Evolutionary conservation across 2,329 filamentous ascomycete species (phyloP).

Genomic region (Fusarium oligoseptatum): DNA sequence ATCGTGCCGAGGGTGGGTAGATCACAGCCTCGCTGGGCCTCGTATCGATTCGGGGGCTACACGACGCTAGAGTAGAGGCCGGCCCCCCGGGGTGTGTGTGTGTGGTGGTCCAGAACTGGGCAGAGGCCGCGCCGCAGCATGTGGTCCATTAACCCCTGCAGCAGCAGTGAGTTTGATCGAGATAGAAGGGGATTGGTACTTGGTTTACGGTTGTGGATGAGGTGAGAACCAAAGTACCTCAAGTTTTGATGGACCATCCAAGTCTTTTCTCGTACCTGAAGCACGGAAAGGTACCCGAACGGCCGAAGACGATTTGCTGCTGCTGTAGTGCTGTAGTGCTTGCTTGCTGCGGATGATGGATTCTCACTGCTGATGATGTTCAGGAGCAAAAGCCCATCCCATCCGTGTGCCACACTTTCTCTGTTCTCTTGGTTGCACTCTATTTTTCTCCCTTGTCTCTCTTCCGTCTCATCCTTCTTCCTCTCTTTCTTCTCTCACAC

Average conservation of each 20-base stretch:
- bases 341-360: not conserved
- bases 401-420: not conserved
- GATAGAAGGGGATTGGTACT: constrained; percentile 10
- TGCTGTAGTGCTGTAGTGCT: not conserved
- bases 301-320: not conserved
- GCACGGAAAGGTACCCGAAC: constrained; percentile 3
- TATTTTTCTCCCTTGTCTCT: constrained; percentile 7
- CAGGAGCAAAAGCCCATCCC: not conserved
- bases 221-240: not conserved
- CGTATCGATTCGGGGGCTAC: constrained; percentile 32
- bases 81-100: not conserved
- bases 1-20: constrained; percentile 27
- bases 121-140: not conserved
- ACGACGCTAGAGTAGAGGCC: constrained; percentile 4
- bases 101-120: constrained; percentile 3
- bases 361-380: not conserved
- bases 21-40: constrained; percentile 34
- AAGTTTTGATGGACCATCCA: not conserved
- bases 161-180: constrained; percentile 1
- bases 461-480: not conserved
- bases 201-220: not conserved
- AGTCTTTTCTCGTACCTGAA: constrained; percentile 5
- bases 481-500: not conserved
- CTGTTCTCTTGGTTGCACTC: constrained; percentile 8
- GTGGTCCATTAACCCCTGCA: not conserved